Evolutionary conservation across 768 basidiomycete genomes (phyloP).

Genomic region (Leccinum boreale): DNA sequence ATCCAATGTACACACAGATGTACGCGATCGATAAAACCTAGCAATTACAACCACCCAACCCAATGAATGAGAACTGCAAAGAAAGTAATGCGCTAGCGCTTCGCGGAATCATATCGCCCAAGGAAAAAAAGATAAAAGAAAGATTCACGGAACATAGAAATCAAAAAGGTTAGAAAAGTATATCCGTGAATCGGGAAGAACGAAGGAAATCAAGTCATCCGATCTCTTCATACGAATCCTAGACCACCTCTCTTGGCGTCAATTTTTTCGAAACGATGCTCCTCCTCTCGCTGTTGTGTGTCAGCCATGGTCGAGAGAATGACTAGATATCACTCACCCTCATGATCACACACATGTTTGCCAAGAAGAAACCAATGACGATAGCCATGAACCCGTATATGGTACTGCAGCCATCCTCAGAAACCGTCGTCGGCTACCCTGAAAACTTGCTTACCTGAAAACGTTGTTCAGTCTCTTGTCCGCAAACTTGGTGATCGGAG

Average conservation of each 20-base stretch:
- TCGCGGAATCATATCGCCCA: not conserved
- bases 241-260: constrained; percentile 84
- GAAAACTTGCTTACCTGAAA: constrained; percentile 62
- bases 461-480: constrained; percentile 75
- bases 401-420: constrained; percentile 35
- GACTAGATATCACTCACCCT: constrained; percentile 41
- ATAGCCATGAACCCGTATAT: constrained; percentile 85
- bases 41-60: not conserved
- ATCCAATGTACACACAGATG: not conserved
- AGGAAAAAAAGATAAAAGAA: not conserved
- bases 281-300: constrained; percentile 61
- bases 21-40: not conserved
- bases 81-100: constrained; percentile 3
- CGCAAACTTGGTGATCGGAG: constrained; percentile 61
- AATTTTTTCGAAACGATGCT: constrained; percentile 84
- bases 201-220: not conserved
- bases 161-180: not conserved
- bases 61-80: not conserved
- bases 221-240: constrained; percentile 68
- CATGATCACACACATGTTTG: constrained; percentile 84
- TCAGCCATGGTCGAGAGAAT: constrained; percentile 2
- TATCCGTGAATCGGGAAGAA: not conserved
- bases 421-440: not conserved
- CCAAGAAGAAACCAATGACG: constrained; percentile 69
- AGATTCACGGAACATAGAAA: not conserved